phyloP scores from a whole-genome alignment of 2,329 filamentous ascomycete species.

The Tolypocladium amazonense region DNA sequence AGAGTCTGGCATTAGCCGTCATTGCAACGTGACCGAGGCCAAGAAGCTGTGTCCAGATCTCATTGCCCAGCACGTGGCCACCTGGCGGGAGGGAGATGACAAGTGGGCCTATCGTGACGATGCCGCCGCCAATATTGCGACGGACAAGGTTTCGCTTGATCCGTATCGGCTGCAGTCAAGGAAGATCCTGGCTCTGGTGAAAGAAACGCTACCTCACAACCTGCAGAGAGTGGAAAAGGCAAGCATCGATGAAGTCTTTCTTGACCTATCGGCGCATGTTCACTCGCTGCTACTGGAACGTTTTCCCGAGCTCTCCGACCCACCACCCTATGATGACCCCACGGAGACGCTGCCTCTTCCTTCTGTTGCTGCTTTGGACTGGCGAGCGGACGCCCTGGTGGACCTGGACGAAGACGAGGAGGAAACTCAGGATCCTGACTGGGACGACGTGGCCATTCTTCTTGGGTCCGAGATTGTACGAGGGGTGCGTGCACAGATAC shows the following conservation, averaged over 20 bases:
- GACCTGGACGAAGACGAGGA: conserved; percentile 60
- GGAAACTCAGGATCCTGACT: conserved; percentile 78
- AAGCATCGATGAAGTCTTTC: conserved; percentile 88
- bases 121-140: conserved; percentile 66
- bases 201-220: conserved; percentile 54
- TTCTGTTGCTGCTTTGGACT: conserved; percentile 59
- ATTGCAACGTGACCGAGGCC: conserved; percentile 72
- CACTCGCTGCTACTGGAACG: conserved; percentile 63
- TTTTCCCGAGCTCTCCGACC: conserved; percentile 58
- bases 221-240: conserved; percentile 81
- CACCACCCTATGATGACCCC: conserved; percentile 63
- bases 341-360: conserved; percentile 64
- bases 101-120: conserved; percentile 87
- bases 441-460: conserved; percentile 85
- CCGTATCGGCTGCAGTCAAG: conserved; percentile 80
- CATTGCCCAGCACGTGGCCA: conserved; percentile 85
- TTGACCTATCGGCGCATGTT: conserved; percentile 81
- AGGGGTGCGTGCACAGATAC: conserved; percentile 58
- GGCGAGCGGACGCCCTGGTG: conserved; percentile 72
- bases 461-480: conserved; percentile 85
- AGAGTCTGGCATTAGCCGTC: conserved; percentile 65
- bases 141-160: conserved; percentile 89
- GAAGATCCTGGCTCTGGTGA: conserved; percentile 70
- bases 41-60: conserved; percentile 77
- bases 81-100: conserved; percentile 84